Percentiles rank a stretch among this genome's conserved stretches.
phyloP scores from a whole-genome alignment of 2,329 filamentous ascomycete genomes.

The Talaromyces sp. region DNA sequence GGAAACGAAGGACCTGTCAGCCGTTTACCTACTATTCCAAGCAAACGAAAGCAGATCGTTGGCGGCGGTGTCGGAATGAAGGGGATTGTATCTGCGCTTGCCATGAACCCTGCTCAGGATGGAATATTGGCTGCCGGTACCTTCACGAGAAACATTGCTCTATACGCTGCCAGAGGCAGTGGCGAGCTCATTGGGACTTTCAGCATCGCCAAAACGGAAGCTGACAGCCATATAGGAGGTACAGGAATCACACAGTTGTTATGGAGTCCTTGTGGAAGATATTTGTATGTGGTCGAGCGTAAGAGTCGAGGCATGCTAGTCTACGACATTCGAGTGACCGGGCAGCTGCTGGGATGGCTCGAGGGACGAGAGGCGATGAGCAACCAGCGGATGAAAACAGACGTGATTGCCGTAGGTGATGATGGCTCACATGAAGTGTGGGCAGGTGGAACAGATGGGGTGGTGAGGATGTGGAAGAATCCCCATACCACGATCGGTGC shows the following conservation, averaged over 20 bases:
- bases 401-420: conserved; percentile 41
- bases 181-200: conserved; percentile 53
- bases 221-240: conserved; percentile 43
- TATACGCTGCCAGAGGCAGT: conserved; percentile 52
- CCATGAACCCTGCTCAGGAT: conserved; percentile 41
- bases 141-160: conserved; percentile 52
- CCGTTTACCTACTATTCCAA: conserved; percentile 48
- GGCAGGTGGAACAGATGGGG: conserved; percentile 58
- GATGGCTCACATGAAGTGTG: conserved; percentile 52
- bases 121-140: conserved; percentile 57
- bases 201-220: conserved; percentile 40
- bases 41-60: conserved; percentile 45
- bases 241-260: conserved; percentile 54
- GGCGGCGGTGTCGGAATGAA: conserved; percentile 52
- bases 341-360: conserved; percentile 50
- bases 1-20: conserved; percentile 46
- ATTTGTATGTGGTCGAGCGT: conserved; percentile 58
- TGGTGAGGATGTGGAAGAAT: conserved; percentile 50
- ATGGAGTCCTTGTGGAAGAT: conserved; percentile 58
- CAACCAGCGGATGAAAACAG: conserved; percentile 56
- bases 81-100: conserved; percentile 54
- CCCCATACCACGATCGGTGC: conserved; percentile 41
- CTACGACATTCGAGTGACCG: conserved; percentile 58
- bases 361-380: conserved; percentile 45
- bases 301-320: conserved; percentile 54